Base-by-base conservation (phyloP, 108 stramenopile genomes). In the Discostella stelligeroides region DNA sequence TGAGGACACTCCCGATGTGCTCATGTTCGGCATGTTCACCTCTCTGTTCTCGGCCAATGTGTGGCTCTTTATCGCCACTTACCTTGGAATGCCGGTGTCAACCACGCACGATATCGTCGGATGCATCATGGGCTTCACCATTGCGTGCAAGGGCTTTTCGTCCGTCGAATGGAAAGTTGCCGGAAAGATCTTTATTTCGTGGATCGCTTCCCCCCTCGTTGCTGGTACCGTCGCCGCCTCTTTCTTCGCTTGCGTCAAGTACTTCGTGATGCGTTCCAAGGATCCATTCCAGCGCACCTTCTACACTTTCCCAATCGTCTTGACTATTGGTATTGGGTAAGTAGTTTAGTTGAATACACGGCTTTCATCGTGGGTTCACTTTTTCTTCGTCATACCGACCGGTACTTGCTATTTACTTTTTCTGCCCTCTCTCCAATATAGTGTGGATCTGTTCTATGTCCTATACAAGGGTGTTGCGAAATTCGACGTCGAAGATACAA, bases 21-120 rank as follows among this genome's bases (percentile, higher is more conserved):
- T 84, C 25, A 73, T 86, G 79, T 86, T 84, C 50, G 86, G 87
- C 37, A 82, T 85, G 82, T 81, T 90, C 54, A 76, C 79, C 24
- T 72, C 80, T 1, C 56, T 87, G 0, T 62, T 90, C 14, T 60
- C 81, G 6, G 83, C 80, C 5, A 85, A 84, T 2, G 10, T 88
- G 47, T 84, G 83, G 84, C 62, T 91, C 10, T 13, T 76, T n/a
- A 34, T 81, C 1, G 89, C 85, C 10, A 87, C 87, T 6, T 71
- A 67, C 53, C 61, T 82, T 45, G 84, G 78, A 34, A 27, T 90
- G 12, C 88, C 89, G 10, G 88, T 92, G 0, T 89, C 86, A 4
- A 90, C 89, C 1, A 89, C 88, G 13, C 89, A 90, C 53, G 71
- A 66, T 43, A 56, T 86, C 0, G 72, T 92, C 40, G 88, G 88